Conservation (phyloP, 768 basidiomycete species). For the Tremella mesenterica region DNA sequence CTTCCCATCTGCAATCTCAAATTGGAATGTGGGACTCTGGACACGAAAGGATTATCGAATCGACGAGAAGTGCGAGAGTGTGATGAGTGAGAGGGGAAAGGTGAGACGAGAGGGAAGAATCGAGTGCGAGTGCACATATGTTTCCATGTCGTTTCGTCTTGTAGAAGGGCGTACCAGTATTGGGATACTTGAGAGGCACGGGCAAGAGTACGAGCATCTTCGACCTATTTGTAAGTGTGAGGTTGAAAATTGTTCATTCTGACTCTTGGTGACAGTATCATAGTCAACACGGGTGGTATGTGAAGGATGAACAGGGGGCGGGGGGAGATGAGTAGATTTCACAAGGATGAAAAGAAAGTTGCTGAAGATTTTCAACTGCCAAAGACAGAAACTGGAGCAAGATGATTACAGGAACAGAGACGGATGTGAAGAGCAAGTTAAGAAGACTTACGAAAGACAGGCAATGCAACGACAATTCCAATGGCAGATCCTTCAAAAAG, state of each 20-base stretch:
- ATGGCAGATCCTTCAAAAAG: slow-evolving; percentile 52
- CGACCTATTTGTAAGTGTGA: slow-evolving; percentile 45
- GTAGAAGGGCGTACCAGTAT: slow-evolving; percentile 61
- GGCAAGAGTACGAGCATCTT: slow-evolving; percentile 63
- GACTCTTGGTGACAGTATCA: no score
- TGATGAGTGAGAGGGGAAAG: slow-evolving; percentile 2
- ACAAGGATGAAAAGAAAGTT: background rate
- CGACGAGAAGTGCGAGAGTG: background rate
- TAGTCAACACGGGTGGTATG: background rate
- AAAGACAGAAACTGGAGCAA: background rate
- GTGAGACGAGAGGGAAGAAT: slow-evolving; percentile 37
- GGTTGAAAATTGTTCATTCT: background rate
- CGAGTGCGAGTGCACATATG: slow-evolving; percentile 58
- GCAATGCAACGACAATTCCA: slow-evolving; percentile 67
- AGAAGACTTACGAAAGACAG: slow-evolving; percentile 52
- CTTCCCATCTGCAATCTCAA: no score
- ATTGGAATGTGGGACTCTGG: slow-evolving; percentile 1
- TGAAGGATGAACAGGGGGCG: no score
- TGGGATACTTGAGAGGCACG: slow-evolving; percentile 62
- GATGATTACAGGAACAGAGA: background rate
- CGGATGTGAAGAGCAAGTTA: background rate
- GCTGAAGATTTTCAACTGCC: background rate
- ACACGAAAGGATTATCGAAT: background rate
- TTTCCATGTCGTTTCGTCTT: slow-evolving; percentile 75
- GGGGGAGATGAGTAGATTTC: background rate